Percentiles rank a stretch among this genome's conserved stretches.
These are phyloP conservation scores for Geopyxis carbonaria DNA, from an alignment of 495 filamentous ascomycete species.

Conservation along the genomic window DNA sequence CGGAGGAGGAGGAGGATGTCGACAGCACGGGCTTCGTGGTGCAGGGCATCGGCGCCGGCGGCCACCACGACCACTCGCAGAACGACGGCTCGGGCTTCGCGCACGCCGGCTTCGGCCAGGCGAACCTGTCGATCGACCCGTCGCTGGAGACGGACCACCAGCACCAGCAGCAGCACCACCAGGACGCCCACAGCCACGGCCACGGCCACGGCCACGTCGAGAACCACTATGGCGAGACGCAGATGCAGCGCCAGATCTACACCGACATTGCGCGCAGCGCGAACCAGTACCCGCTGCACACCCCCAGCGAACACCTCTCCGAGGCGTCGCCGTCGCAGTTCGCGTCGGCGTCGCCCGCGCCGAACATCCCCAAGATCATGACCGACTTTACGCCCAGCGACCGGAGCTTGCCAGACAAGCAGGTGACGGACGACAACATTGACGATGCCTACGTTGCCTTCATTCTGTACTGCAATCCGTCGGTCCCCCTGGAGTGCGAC, in stretches of 20 bases:
- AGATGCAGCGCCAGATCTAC: constrained; percentile 18
- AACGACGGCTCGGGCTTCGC: constrained; percentile 11
- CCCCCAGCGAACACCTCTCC: constrained; percentile 12
- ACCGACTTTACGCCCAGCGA: constrained; percentile 21
- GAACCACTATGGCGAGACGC: constrained; percentile 11
- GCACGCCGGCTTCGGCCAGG: constrained; percentile 11
- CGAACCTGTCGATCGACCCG: constrained; percentile 22
- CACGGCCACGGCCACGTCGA: constrained; percentile 1
- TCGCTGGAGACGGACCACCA: constrained; percentile 14
- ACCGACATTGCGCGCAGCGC: constrained; percentile 22
- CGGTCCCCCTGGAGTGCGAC: constrained; percentile 52
- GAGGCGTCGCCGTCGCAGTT: constrained; percentile 12
- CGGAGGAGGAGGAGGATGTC: constrained; percentile 20
- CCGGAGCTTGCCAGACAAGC: constrained; percentile 43
- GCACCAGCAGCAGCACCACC: constrained; percentile 5
- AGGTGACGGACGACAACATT: constrained; percentile 55
- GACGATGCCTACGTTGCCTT: constrained; percentile 80
- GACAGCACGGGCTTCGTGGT: constrained; percentile 11
- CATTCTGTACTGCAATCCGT: constrained; percentile 81
- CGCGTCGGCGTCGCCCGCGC: constrained; percentile 3
- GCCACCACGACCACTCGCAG: constrained; percentile 17
- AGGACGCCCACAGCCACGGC: constrained; percentile 1
- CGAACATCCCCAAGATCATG: constrained; percentile 10
- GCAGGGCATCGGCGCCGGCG: constrained; percentile 13
- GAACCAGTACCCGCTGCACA: constrained; percentile 19